Conservation (phyloP, 2,329 filamentous ascomycete genomes). For the Cordyceps sp. region DNA sequence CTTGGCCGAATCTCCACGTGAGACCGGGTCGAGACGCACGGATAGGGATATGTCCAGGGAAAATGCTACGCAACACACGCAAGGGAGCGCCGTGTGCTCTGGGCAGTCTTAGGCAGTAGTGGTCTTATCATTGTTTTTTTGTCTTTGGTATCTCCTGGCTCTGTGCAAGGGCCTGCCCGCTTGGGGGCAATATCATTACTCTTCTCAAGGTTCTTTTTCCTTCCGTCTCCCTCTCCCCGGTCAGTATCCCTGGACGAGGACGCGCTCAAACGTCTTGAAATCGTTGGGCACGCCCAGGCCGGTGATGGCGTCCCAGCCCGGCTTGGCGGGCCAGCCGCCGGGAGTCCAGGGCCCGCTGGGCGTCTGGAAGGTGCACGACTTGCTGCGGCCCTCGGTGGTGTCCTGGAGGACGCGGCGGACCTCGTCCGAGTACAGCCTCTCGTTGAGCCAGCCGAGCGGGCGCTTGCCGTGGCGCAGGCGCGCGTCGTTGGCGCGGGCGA, state of each 20-base stretch:
- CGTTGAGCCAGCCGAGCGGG: constrained; percentile 37
- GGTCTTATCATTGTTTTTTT: too few relatives aligned
- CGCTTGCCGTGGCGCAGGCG: constrained; percentile 29
- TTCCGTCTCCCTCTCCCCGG: too few relatives aligned
- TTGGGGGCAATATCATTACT: too few relatives aligned
- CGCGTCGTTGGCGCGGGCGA: constrained; percentile 37
- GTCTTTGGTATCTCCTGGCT: too few relatives aligned
- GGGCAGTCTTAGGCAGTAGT: too few relatives aligned
- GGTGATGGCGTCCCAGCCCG: constrained; percentile 31
- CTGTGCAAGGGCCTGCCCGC: too few relatives aligned
- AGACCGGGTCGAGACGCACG: too few relatives aligned
- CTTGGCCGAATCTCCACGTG: too few relatives aligned
- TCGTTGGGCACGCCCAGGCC: constrained; percentile 30
- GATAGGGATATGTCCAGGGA: too few relatives aligned
- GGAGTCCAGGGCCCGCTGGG: constrained; percentile 11
- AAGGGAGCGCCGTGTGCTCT: too few relatives aligned
- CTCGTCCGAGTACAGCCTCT: constrained; percentile 23
- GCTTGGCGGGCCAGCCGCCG: constrained; percentile 26
- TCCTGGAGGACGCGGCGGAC: constrained; percentile 23
- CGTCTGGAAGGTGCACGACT: constrained; percentile 21
- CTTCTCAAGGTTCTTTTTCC: too few relatives aligned
- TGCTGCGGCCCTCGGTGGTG: constrained; percentile 21
- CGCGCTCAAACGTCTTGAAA: constrained; percentile 20
- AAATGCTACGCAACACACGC: too few relatives aligned
- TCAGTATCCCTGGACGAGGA: constrained; percentile 10